Percentiles rank a stretch among this genome's conserved stretches.
These are phyloP conservation scores for Ilex paraguariensis DNA, from an alignment of 305 asterid species.

Conservation along the genomic window DNA sequence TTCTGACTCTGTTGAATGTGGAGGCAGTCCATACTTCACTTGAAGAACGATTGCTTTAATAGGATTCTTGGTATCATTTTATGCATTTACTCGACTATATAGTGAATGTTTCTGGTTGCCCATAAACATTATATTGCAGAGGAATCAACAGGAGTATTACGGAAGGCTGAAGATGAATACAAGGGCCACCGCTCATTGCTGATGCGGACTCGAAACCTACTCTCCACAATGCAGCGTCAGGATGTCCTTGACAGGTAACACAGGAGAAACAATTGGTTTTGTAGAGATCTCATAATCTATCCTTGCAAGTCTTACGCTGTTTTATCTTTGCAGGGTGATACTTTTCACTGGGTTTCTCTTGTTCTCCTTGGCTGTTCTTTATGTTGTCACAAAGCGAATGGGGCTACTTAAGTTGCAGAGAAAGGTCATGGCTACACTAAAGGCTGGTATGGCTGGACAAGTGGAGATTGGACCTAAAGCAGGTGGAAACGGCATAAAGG, in stretches of 20 bases:
- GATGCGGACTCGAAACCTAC: conserved; percentile 76
- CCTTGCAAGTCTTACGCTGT: conserved; percentile 8
- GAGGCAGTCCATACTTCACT: too few species aligned
- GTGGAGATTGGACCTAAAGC: conserved; percentile 31
- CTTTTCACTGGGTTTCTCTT: conserved; percentile 54
- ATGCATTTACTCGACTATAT: too few species aligned
- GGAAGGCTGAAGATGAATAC: conserved; percentile 89
- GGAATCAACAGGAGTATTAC: conserved; percentile 77
- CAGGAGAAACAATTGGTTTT: not conserved
- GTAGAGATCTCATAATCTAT: not conserved
- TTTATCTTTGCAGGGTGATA: conserved; percentile 54
- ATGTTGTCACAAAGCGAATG: conserved; percentile 85
- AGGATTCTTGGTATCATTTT: too few species aligned
- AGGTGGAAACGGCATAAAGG: conserved; percentile 32
- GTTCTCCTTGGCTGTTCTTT: conserved; percentile 89
- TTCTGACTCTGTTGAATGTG: too few species aligned
- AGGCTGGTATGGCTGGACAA: conserved; percentile 64
- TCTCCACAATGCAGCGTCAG: conserved; percentile 88
- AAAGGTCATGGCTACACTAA: conserved; percentile 58
- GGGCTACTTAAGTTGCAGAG: conserved; percentile 87
- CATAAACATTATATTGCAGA: conserved; percentile 31
- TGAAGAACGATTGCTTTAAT: too few species aligned
- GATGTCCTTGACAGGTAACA: conserved; percentile 80
- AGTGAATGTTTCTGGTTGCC: too few species aligned
- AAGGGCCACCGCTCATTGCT: conserved; percentile 85